Conservation (phyloP, 1,284 basidiomycete genomes). For the Gomphus bonarii region DNA sequence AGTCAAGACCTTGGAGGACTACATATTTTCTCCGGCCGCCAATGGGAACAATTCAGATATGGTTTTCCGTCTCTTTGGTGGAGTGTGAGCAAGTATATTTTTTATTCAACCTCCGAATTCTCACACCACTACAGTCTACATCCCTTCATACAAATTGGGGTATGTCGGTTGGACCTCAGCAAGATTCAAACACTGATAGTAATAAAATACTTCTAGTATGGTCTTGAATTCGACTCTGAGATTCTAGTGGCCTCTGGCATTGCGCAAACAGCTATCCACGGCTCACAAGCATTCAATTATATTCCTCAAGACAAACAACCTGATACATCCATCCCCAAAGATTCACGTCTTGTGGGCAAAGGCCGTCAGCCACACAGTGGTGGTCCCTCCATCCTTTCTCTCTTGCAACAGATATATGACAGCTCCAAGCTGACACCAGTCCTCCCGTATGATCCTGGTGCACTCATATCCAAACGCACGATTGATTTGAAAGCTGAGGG, state of each 20-base stretch:
- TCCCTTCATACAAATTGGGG: constrained; percentile 57
- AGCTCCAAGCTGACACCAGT: constrained; percentile 40
- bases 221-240: constrained; percentile 47
- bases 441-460: constrained; percentile 41
- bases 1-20: constrained; percentile 36
- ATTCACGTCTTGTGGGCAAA: neutral
- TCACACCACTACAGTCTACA: constrained; percentile 33
- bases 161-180: constrained; percentile 22
- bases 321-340: neutral
- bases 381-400: constrained; percentile 28
- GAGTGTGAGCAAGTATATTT: constrained; percentile 32
- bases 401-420: constrained; percentile 45
- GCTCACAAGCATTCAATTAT: constrained; percentile 7
- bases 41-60: constrained; percentile 41
- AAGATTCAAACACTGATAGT: neutral
- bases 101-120: neutral
- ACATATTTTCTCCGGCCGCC: constrained; percentile 40
- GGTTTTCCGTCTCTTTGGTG: constrained; percentile 45
- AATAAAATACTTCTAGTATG: constrained; percentile 30
- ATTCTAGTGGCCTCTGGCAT: constrained; percentile 47
- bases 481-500: constrained; percentile 31
- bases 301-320: neutral
- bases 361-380: constrained; percentile 9
- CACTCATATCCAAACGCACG: constrained; percentile 27
- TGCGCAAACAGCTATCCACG: constrained; percentile 43